These are phyloP conservation scores for Basidiobolus heterosporus DNA, from an alignment of 371 early-diverging fungal species.

Conservation along the genomic window DNA sequence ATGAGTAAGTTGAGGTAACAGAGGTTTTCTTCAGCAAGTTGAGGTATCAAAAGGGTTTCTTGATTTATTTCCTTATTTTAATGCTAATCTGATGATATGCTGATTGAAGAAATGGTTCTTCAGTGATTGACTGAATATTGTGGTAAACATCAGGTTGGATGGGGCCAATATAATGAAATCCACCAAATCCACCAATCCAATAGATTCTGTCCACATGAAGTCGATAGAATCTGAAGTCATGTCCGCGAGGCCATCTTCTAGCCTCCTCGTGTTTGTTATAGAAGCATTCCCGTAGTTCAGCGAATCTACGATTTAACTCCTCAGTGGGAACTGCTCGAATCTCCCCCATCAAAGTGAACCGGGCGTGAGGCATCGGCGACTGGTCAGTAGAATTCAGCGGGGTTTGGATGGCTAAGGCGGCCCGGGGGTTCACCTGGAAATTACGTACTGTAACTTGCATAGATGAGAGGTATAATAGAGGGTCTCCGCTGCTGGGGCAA, in stretches of 20 bases:
- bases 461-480: slow-evolving; percentile 14
- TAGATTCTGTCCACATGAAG: slow-evolving; percentile 17
- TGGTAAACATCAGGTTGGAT: slow-evolving; percentile 13
- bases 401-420: slow-evolving; percentile 17
- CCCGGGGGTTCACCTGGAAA: slow-evolving; percentile 8
- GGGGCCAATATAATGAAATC: slow-evolving; percentile 23
- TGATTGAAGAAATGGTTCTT: no score
- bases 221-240: slow-evolving; percentile 20
- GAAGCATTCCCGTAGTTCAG: slow-evolving; percentile 7
- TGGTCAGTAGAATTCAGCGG: slow-evolving; percentile 10
- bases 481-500: slow-evolving; percentile 12
- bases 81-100: no score
- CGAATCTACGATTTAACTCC: slow-evolving; percentile 6
- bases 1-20: no score
- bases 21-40: no score
- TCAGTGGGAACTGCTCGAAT: slow-evolving; percentile 10
- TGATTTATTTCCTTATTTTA: no score
- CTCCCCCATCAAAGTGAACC: slow-evolving; percentile 20
- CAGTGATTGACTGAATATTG: neutral
- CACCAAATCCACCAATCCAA: slow-evolving; percentile 26
- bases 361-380: slow-evolving; percentile 14
- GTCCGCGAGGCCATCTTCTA: slow-evolving; percentile 13
- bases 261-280: slow-evolving; percentile 16
- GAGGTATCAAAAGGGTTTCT: no score
- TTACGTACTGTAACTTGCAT: slow-evolving; percentile 11